Percentiles rank a stretch among this genome's conserved stretches.
These are phyloP conservation scores for Teratosphaeria gauchensis DNA, from an alignment of 2,329 filamentous ascomycete genomes.

Conservation along the genomic window DNA sequence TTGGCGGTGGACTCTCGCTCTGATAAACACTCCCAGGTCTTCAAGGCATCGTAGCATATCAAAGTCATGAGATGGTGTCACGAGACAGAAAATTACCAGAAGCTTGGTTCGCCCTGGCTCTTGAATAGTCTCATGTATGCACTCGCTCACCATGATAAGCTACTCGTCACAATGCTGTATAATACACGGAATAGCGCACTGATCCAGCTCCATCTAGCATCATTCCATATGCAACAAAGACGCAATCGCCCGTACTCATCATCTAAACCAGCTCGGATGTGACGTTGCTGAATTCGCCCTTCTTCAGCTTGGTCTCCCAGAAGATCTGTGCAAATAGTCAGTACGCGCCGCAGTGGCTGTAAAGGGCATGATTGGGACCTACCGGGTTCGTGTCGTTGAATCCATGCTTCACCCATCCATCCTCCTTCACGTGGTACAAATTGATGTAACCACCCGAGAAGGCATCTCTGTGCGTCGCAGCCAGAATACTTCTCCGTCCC, in stretches of 20 bases:
- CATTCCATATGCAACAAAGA: not conserved
- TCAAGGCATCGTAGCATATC: no score
- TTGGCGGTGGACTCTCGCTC: not conserved
- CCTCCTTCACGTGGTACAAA: slow-evolving; percentile 97
- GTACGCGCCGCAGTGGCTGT: not conserved
- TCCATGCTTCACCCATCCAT: slow-evolving; percentile 97
- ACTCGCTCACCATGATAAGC: not conserved
- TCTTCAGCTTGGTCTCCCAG: slow-evolving; percentile 98
- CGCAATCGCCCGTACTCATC: not conserved
- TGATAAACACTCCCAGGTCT: no score
- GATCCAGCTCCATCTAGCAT: not conserved
- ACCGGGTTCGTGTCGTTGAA: slow-evolving; percentile 90
- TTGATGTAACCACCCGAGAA: slow-evolving; percentile 99
- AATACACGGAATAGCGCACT: not conserved
- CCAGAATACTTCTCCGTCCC: slow-evolving; percentile 83
- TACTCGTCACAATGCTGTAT: not conserved
- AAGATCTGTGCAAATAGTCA: slow-evolving; percentile 51
- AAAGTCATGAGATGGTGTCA: no score
- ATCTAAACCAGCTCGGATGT: slow-evolving; percentile 54
- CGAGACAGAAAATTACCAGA: no score
- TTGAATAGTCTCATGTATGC: not conserved
- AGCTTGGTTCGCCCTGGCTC: no score
- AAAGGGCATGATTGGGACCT: not conserved
- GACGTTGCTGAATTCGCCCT: slow-evolving; percentile 96
- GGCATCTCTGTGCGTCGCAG: slow-evolving; percentile 94